phyloP scores from a whole-genome alignment of 768 basidiomycete species.

The Cystobasidiopsis lactophilus region DNA sequence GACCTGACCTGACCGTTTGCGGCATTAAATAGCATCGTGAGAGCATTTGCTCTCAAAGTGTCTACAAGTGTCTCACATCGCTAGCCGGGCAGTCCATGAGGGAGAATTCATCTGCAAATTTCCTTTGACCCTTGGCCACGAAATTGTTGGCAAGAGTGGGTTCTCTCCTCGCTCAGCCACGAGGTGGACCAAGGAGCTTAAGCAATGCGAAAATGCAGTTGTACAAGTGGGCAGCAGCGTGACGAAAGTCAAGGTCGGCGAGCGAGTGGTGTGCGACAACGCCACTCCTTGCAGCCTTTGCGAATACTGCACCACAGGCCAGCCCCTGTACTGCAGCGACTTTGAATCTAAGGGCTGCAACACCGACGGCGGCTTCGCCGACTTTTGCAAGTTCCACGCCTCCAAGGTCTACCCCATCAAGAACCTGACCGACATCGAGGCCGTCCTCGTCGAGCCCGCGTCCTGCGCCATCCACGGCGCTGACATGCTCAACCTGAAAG shows the following conservation, averaged over 20 bases:
- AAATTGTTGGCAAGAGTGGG: no score
- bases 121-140: no score
- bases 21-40: no score
- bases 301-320: constrained; percentile 70
- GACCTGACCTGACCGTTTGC: no score
- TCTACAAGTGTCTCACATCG: no score
- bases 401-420: constrained; percentile 37
- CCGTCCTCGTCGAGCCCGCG: constrained; percentile 50
- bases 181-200: no score
- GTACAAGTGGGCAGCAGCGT: constrained; percentile 15
- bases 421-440: constrained; percentile 67
- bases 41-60: no score
- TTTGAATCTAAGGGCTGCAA: constrained; percentile 62
- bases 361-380: constrained; percentile 65
- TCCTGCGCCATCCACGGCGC: constrained; percentile 81
- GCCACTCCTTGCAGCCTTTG: constrained; percentile 59
- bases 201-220: no score
- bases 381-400: neutral
- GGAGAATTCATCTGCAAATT: no score
- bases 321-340: constrained; percentile 61
- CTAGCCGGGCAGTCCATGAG: no score
- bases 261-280: constrained; percentile 66
- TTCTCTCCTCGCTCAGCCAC: no score
- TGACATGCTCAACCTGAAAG: constrained; percentile 60
- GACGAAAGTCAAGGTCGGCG: constrained; percentile 29